Percentiles rank a stretch among this genome's conserved stretches.
Conservation (phyloP, 1,139 yeast species). For the Magnusiomyces fungicola region DNA sequence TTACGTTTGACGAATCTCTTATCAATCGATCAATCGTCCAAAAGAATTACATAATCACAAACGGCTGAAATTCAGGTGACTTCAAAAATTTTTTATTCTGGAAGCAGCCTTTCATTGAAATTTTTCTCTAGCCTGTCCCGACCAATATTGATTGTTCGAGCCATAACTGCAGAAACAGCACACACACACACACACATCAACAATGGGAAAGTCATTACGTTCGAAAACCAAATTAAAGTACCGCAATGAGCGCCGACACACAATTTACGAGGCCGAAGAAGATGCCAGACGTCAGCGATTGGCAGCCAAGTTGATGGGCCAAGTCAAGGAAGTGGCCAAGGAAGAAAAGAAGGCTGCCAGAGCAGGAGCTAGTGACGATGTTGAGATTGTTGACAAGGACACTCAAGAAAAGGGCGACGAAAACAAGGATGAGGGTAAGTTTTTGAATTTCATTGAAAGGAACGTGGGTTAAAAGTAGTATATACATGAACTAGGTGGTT, state of each 20-base stretch:
- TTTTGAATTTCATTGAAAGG: too few species aligned
- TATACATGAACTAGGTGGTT: too few species aligned
- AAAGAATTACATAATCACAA: too few species aligned
- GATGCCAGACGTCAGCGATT: slow-evolving; percentile 5
- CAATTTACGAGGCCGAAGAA: slow-evolving; percentile 3
- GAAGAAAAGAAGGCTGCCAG: neutral
- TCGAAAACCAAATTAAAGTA: slow-evolving; percentile 3
- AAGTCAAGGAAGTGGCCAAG: slow-evolving; percentile 1
- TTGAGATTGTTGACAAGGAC: neutral
- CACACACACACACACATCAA: neutral
- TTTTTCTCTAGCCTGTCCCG: too few species aligned
- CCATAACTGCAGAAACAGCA: too few species aligned
- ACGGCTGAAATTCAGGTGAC: too few species aligned
- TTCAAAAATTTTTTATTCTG: too few species aligned
- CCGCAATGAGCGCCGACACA: neutral
- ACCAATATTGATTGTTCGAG: too few species aligned
- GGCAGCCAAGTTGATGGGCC: slow-evolving; percentile 4
- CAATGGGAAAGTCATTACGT: slow-evolving; percentile 4
- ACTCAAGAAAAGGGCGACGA: neutral
- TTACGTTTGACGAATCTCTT: too few species aligned
- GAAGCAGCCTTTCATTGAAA: too few species aligned
- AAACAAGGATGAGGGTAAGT: neutral
- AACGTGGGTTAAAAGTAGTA: too few species aligned
- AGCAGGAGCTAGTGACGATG: neutral
- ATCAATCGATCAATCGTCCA: too few species aligned